Conservation (phyloP, 1,284 basidiomycete species). For the Clitocybe nebularis region DNA sequence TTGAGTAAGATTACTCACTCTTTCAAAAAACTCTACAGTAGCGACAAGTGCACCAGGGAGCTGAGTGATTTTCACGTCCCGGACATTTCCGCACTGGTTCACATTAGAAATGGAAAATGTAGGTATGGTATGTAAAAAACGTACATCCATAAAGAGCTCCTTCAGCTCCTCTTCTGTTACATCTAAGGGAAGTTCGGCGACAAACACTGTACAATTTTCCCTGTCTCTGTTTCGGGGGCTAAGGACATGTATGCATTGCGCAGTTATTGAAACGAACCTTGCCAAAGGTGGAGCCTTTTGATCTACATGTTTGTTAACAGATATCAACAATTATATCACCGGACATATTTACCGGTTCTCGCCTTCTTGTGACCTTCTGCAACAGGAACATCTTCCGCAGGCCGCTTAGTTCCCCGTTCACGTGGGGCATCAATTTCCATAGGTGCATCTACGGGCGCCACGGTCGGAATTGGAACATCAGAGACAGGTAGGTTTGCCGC, state of each 20-base stretch:
- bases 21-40: conserved; percentile 75
- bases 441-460: conserved; percentile 23
- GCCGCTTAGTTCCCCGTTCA: conserved; percentile 52
- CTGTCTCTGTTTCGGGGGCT: conserved; percentile 66
- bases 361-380: conserved; percentile 52
- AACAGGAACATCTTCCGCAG: conserved; percentile 48
- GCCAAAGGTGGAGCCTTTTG: conserved; percentile 47
- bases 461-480: conserved; percentile 24
- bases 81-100: conserved; percentile 76
- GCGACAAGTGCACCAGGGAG: conserved; percentile 60
- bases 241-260: neutral
- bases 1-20: conserved; percentile 39
- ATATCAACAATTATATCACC: neutral
- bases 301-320: conserved; percentile 29
- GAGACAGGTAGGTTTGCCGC: conserved; percentile 31
- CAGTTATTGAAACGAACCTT: conserved; percentile 39
- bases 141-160: conserved; percentile 80
- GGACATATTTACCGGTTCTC: conserved; percentile 45
- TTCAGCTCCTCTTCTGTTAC: conserved; percentile 65
- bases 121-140: conserved; percentile 25
- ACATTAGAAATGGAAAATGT: conserved; percentile 3
- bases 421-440: conserved; percentile 53
- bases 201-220: conserved; percentile 91
- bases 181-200: conserved; percentile 64
- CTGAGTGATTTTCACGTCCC: conserved; percentile 73